Evolutionary conservation across 768 basidiomycete species (phyloP), one percentile per base, ranked within the genome.

Genomic region (Leccinum fibrillosum): DNA sequence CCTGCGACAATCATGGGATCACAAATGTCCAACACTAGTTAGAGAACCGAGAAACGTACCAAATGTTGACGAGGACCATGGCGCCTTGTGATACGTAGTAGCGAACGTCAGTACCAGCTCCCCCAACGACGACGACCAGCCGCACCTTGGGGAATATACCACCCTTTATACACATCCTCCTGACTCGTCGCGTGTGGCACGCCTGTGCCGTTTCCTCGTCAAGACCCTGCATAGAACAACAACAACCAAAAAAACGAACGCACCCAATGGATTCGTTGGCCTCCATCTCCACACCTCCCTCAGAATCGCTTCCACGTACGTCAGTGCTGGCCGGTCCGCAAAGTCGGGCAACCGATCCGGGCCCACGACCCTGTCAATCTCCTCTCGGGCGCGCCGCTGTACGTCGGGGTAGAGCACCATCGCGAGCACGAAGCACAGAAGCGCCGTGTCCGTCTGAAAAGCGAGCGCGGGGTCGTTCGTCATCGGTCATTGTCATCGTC

Each of bases 321-420:
- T 67, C 35, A 72, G 61, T 6, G 49, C 58, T 7, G 59, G 44
- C n/a, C 56, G 55, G 42, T 74, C 71, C 4, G 53, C 55, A 21
- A 68, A 70, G n/a, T 59, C 62, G 4, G 72, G 73, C 4, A 71
- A 48, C 11, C 66, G 51, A 28, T 62, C 62, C n/a, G 50, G 56
- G 13, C 65, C 66, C 1, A 69, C 34, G 13, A 70, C 64, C 3
- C 34, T 9, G 50, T 72, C 72, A 1, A 74, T 59, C 34, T 74
- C 69, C 0, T 54, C 61, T 28, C 67, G 70, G 1, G 67, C 69
- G 21, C 64, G 58, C 26, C 49, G 53, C 44, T 69, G 67, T 7
- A 66, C 64, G 1, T 70, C 66, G 30, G 73, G 71, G 45, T 66
- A 52, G 19, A 66, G 59, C 4, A 64, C 50, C 58, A 74, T 69